A percentile compares a stretch with the other conserved stretches of the same genome.
phyloP scores from a whole-genome alignment of 2,329 filamentous ascomycete species.

The Colletotrichum euphorbiae region DNA sequence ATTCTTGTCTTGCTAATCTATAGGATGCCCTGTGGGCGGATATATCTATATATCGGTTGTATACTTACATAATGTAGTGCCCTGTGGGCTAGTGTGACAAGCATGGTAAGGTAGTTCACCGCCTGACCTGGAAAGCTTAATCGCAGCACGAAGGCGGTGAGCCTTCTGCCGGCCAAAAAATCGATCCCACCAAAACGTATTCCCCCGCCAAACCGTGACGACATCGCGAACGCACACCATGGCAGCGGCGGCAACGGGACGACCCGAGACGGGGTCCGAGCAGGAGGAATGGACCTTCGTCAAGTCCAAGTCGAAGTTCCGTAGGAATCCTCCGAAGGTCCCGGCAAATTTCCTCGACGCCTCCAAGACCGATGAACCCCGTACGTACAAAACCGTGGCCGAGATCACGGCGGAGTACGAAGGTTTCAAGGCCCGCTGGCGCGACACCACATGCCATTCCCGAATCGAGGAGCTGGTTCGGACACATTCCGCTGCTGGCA shows the following conservation, averaged over 20 bases:
- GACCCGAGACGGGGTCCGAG: not conserved
- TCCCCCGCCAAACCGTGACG: not conserved
- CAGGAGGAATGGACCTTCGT: conserved; percentile 43
- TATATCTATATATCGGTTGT: no score
- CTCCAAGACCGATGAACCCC: conserved; percentile 19
- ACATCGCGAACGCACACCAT: conserved; percentile 12
- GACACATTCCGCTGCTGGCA: conserved; percentile 39
- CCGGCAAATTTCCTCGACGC: conserved; percentile 3
- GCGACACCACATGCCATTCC: conserved; percentile 44
- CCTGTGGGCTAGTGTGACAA: no score
- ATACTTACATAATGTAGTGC: no score
- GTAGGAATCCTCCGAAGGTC: conserved; percentile 19
- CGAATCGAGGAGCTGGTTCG: conserved; percentile 51
- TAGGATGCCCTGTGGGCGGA: no score
- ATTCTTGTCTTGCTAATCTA: no score
- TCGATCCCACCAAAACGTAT: conserved; percentile 26
- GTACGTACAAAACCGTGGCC: conserved; percentile 37
- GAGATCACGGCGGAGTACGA: conserved; percentile 49
- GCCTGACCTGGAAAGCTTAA: not conserved
- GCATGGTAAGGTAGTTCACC: conserved; percentile 10
- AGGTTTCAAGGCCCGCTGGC: conserved; percentile 45
- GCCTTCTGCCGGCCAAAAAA: conserved; percentile 38
- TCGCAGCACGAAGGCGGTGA: conserved; percentile 13
- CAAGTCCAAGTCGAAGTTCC: conserved; percentile 39
- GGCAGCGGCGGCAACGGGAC: conserved; percentile 18